Base-by-base conservation (phyloP, 1,284 basidiomycete genomes). In the Waitea zeae region DNA sequence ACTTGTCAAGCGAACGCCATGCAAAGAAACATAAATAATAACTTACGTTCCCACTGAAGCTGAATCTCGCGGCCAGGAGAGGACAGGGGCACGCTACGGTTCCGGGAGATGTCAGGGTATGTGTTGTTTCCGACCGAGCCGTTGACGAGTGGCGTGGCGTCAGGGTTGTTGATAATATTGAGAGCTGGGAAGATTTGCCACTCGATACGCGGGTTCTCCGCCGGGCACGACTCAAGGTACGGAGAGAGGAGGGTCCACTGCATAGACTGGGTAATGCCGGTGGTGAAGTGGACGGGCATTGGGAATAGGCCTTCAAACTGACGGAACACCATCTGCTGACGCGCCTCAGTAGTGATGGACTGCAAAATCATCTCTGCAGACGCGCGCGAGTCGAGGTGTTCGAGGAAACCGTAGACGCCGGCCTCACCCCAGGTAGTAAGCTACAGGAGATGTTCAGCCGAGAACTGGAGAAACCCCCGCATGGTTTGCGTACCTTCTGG, bases 241-340 rank as follows among this genome's bases (percentile, higher is more conserved):
- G 64, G 70, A 17, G 66, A 58, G 12, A 79, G 56, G 11, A 75
- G 49, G 1, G 73, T 70, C 74, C 74, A 76, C 1, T 57, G 52
- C 66, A 70, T 72, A 13, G 63, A 56, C 47, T 77, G 74, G 1
- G 71, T 65, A 43, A 76, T 67, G 11, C 62, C 60, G 0, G 63
- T 56, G 13, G 57, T 52, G 44, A 66, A 65, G 52, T 54, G 61
- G 35, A 68, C 64, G 3, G 71, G 66, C 64, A 72, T 69, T 1
- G 70, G 71, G 58, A 71, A 72, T 1, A 70, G 46, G 0, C 73
- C 72, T 38, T 70, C 61, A 34, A 76, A 64, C 46, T 78, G 73
- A 11, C 73, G 51, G 58, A 79, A 74, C 31, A 65, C 58, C 65
- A 75, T 67, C 52, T 80, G 70, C 50, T 80, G 74, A 9, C 75